Evolutionary conservation across 257 asterid genomes (phyloP), one percentile per base, ranked within the genome.

Genomic region (Solanum corneliomulleri): DNA sequence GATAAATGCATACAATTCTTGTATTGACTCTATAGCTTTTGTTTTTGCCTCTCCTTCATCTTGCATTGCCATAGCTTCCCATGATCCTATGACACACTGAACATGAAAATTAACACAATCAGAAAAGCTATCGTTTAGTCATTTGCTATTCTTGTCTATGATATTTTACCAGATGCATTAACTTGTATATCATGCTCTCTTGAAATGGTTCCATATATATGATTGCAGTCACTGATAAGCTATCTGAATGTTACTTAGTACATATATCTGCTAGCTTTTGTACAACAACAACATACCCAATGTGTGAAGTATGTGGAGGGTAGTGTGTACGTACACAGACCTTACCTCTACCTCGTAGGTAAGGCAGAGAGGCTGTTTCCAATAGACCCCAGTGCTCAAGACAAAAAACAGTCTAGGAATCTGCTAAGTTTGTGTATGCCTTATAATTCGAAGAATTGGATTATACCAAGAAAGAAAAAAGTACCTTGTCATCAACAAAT

Each of bases 401-500:
- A 21, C 66, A 21, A 58, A 58, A 47, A 16, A 56, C 68, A 60
- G 29, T 21, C 68, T 21, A 21, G 29, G 14, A 52, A 16, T 60
- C 69, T 60, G 29, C 69, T 23, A 52, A 44, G 62, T 5, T 78
- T 78, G 25, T 78, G 84, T 25, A 42, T 42, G 21, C 15, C 9
- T 45, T 74, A 18, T 37, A 20, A 20, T 78, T 1, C 27, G 39
- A 35, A 44, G 84, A 2, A 45, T n/a, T 77, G 83, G n/a, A 77
- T n/a, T 44, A n/a, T 45, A 64, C 41, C 64, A 45, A 27, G 42
- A 45, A 83, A 83, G 74, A 33, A 45, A 29, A 16, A 1, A 16
- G 0, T 90, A 90, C 96, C 94, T 88, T 93, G 18, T 93, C 92
- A 87, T 93, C 96, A 45, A 85, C 89, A 83, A 87, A 89, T 83